Conservation (phyloP, 352 stramenopile species). For the Aphanomyces cochlioides region DNA sequence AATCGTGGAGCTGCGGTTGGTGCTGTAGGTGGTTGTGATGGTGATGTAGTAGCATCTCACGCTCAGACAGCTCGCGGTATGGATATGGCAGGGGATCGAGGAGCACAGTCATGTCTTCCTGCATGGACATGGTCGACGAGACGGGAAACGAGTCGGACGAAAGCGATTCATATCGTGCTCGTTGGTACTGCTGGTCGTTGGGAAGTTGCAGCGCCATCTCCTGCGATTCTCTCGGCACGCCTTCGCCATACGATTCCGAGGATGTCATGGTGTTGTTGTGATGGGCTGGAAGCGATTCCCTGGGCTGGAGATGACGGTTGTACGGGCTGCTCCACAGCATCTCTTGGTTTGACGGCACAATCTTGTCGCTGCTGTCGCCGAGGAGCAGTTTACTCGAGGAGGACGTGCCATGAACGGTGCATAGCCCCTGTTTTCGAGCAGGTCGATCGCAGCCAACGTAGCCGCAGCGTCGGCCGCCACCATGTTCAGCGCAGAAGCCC, state of each 20-base stretch:
- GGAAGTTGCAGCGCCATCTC: too few relatives aligned
- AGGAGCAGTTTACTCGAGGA: too few relatives aligned
- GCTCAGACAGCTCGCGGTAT: neutral
- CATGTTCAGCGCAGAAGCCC: constrained; percentile 82
- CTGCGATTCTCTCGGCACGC: too few relatives aligned
- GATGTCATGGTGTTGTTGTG: too few relatives aligned
- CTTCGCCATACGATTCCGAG: too few relatives aligned
- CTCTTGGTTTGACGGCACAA: too few relatives aligned
- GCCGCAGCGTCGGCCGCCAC: constrained; percentile 79
- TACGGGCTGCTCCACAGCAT: too few relatives aligned
- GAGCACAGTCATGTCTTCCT: neutral
- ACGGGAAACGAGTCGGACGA: neutral
- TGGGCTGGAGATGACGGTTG: too few relatives aligned
- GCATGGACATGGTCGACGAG: neutral
- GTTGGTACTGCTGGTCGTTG: too few relatives aligned
- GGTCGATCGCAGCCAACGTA: constrained; percentile 73
- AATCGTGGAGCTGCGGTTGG: neutral
- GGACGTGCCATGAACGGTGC: constrained; percentile 56
- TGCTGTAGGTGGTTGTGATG: neutral
- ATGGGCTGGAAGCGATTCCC: too few relatives aligned
- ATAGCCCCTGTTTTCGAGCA: constrained; percentile 82
- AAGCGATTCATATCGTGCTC: neutral
- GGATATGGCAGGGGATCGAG: constrained; percentile 8
- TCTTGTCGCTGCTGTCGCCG: too few relatives aligned
- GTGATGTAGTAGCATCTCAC: neutral